Conservation (phyloP, 306 rosid genomes). For the Sophora flavescens region DNA sequence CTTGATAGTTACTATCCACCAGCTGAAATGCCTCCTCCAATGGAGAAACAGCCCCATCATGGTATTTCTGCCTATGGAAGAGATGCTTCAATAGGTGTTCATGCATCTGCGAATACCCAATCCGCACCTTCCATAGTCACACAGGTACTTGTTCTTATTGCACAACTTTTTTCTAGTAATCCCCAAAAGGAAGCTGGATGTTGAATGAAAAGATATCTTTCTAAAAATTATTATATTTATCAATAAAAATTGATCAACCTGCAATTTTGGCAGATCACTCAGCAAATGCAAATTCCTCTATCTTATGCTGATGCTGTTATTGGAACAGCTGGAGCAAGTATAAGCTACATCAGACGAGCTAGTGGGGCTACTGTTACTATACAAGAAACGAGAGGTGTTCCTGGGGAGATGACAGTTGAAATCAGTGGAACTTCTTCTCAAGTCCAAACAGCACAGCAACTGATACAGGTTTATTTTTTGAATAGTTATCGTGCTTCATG, state of each 20-base stretch:
- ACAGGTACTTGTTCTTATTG: slow-evolving; percentile 67
- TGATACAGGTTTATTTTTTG: slow-evolving; percentile 68
- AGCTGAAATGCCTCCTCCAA: slow-evolving; percentile 75
- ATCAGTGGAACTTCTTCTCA: slow-evolving; percentile 94
- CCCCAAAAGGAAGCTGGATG: slow-evolving; percentile 13
- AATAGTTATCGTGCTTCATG: neutral
- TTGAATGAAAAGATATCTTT: neutral
- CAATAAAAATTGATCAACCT: slow-evolving; percentile 24
- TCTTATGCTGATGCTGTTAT: slow-evolving; percentile 97
- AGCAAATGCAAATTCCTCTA: slow-evolving; percentile 96
- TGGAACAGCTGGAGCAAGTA: slow-evolving; percentile 93
- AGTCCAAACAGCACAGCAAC: slow-evolving; percentile 96
- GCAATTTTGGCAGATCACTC: slow-evolving; percentile 75
- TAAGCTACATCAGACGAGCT: slow-evolving; percentile 95
- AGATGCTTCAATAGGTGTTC: slow-evolving; percentile 78
- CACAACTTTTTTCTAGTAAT: slow-evolving; percentile 19
- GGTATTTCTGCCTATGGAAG: slow-evolving; percentile 97
- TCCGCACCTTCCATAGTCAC: slow-evolving; percentile 82
- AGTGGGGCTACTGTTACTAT: slow-evolving; percentile 97
- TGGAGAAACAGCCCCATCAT: slow-evolving; percentile 94
- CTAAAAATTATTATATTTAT: neutral
- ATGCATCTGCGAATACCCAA: slow-evolving; percentile 74
- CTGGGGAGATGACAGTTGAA: slow-evolving; percentile 99
- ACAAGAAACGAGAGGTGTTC: slow-evolving; percentile 97
- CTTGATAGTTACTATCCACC: slow-evolving; percentile 81